Conservation (phyloP, 1,139 yeast genomes). For the Petasospora fabianii region DNA sequence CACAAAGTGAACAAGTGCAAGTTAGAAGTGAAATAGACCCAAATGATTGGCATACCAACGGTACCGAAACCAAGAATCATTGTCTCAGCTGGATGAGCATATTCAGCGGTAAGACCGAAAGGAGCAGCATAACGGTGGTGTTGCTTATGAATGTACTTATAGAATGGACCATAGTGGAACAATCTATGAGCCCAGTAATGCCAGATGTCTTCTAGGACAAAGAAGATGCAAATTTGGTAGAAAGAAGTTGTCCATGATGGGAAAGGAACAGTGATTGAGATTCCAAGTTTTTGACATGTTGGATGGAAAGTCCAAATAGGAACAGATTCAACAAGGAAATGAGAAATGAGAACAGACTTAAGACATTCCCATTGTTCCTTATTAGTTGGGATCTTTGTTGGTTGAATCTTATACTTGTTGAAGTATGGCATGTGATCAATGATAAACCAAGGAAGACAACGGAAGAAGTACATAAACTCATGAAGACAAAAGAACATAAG, state of each 20-base stretch:
- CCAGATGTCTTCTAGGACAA: conserved; percentile 81
- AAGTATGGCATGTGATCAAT: conserved; percentile 66
- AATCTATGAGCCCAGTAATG: conserved; percentile 84
- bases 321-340: conserved; percentile 76
- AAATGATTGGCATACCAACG: conserved; percentile 75
- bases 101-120: conserved; percentile 86
- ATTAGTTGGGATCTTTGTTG: conserved; percentile 61
- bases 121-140: conserved; percentile 93
- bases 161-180: conserved; percentile 71
- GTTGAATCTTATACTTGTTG: conserved; percentile 68
- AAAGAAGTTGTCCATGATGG: conserved; percentile 53
- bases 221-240: conserved; percentile 60
- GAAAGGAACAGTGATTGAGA: conserved; percentile 68
- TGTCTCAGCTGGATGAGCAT: conserved; percentile 86
- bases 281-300: conserved; percentile 62
- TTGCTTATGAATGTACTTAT: conserved; percentile 81
- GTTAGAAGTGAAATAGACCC: conserved; percentile 49
- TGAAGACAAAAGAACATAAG: conserved; percentile 59
- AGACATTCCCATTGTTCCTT: conserved; percentile 84
- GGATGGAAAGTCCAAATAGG: conserved; percentile 92
- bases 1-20: conserved; percentile 76
- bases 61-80: conserved; percentile 83
- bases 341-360: conserved; percentile 68
- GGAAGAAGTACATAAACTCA: conserved; percentile 70
- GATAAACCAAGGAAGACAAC: conserved; percentile 72